Evolutionary conservation across 164 flowering plant genomes (phyloP), one percentile per base, ranked within the genome.

Genomic region (Buxus sempervirens): DNA sequence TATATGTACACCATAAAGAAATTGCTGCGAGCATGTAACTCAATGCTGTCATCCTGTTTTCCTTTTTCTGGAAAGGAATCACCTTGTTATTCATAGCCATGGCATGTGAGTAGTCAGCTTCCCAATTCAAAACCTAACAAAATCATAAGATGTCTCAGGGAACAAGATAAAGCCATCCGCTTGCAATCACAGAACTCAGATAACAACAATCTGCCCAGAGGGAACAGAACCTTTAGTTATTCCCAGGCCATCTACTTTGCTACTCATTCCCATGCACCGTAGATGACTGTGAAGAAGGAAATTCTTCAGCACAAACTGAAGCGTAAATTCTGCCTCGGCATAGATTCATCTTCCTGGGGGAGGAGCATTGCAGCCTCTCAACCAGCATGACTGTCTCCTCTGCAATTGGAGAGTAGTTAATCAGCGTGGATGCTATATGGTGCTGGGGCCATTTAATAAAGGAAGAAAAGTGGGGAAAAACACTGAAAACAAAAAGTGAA

Each of bases 301-400:
- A 48, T 26, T 9, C 27, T 56, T 15, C 28, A 23, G 26, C 21
- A 26, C 48, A 42, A 53, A 41, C 18, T 49, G 27, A n/a, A 59
- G 70, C 56, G 45, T n/a, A 22, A 13, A 15, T 41, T 68, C 66
- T 38, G 48, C 60, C 58, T 36, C 72, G 36, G 16, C 12, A 61
- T 58, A 6, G n/a, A n/a, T 53, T 80, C 73, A 78, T 68, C 73
- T 74, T 73, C 66, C 76, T n/a, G 73, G 67, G 38, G 67, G 54
- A 59, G 23, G 49, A 59, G 75, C 45, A 48, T 49, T 75, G 66
- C 73, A 65, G 41, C 62, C 53, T 66, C 83, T 75, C 22, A 71
- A 76, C 89, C 86, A 85, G 71, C 89, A 83, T 41, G 84, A 77
- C 28, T 61, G 71, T 23, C 67, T 60, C 20, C 75, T 84, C 86